These are phyloP conservation scores for Priceomyces medius DNA, from an alignment of 805 yeast genomes.

Conservation along the genomic window DNA sequence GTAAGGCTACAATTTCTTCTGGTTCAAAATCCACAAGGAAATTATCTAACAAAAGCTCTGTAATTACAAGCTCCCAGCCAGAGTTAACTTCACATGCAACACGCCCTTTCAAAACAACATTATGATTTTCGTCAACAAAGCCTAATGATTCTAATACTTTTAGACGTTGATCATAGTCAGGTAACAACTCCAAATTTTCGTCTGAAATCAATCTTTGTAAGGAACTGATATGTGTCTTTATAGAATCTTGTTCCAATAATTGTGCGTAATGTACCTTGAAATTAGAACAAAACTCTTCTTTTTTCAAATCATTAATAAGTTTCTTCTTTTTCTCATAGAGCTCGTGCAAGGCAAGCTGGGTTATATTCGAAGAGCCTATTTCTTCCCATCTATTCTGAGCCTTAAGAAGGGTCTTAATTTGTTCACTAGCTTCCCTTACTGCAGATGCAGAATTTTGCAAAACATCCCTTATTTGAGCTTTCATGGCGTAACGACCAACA, in stretches of 20 bases:
- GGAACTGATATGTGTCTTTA: slow-evolving; percentile 52
- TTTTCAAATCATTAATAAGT: slow-evolving; percentile 28
- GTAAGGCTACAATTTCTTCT: slow-evolving; percentile 92
- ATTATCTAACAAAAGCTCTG: slow-evolving; percentile 88
- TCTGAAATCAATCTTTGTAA: slow-evolving; percentile 70
- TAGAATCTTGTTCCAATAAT: slow-evolving; percentile 43
- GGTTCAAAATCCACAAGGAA: slow-evolving; percentile 91
- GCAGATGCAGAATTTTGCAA: slow-evolving; percentile 36
- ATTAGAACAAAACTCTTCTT: slow-evolving; percentile 36
- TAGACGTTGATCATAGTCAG: slow-evolving; percentile 90
- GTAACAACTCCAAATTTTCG: slow-evolving; percentile 84
- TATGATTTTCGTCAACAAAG: slow-evolving; percentile 73
- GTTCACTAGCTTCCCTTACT: slow-evolving; percentile 33
- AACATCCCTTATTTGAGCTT: slow-evolving; percentile 31
- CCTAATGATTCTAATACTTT: slow-evolving; percentile 74
- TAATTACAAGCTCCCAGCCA: slow-evolving; percentile 87
- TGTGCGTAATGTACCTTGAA: slow-evolving; percentile 47
- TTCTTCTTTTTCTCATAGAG: slow-evolving; percentile 35
- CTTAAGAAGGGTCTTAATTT: slow-evolving; percentile 33
- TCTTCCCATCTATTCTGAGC: slow-evolving; percentile 46
- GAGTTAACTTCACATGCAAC: slow-evolving; percentile 90
- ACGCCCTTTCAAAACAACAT: slow-evolving; percentile 84
- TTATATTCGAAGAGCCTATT: slow-evolving; percentile 33
- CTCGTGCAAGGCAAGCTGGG: slow-evolving; percentile 37
- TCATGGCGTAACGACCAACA: slow-evolving; percentile 38